phyloP scores from a whole-genome alignment of 2,329 filamentous ascomycete genomes.

The Cadophora malorum region DNA sequence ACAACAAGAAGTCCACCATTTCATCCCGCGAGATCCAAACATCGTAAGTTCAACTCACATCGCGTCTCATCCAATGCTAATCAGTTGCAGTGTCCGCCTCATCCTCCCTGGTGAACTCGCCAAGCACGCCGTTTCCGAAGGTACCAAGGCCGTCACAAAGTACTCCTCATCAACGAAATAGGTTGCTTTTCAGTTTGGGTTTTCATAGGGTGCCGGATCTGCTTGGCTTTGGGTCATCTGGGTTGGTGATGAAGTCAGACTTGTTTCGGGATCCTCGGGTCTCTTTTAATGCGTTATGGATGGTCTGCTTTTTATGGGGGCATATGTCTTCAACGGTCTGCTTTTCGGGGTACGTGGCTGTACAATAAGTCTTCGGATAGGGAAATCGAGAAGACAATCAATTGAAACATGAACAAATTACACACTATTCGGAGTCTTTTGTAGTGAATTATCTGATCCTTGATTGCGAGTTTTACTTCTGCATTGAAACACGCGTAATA shows the following conservation, averaged over 20 bases:
- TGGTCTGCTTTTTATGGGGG: conserved; percentile 68
- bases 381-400: conserved; percentile 44
- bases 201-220: conserved; percentile 62
- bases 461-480: neutral
- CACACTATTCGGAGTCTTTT: neutral
- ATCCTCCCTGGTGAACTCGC: conserved; percentile 98
- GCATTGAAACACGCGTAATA: neutral
- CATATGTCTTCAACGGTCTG: conserved; percentile 71
- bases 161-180: conserved; percentile 99
- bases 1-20: conserved; percentile 99
- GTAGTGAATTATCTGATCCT: neutral
- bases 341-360: conserved; percentile 73
- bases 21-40: conserved; percentile 99
- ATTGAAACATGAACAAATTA: conserved; percentile 41
- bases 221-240: conserved; percentile 52
- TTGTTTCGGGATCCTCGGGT: conserved; percentile 42
- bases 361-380: conserved; percentile 63
- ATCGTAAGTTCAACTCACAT: conserved; percentile 62
- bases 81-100: conserved; percentile 72
- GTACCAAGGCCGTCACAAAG: conserved; percentile 99
- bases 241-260: conserved; percentile 41
- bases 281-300: conserved; percentile 76
- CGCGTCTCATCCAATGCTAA: conserved; percentile 1
- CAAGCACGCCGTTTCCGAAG: conserved; percentile 99
- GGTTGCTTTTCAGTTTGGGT: conserved; percentile 59